Percentiles rank a stretch among this genome's conserved stretches.
Evolutionary conservation across 2,329 filamentous ascomycete species (phyloP).

Genomic region (Mariannaea elegans): DNA sequence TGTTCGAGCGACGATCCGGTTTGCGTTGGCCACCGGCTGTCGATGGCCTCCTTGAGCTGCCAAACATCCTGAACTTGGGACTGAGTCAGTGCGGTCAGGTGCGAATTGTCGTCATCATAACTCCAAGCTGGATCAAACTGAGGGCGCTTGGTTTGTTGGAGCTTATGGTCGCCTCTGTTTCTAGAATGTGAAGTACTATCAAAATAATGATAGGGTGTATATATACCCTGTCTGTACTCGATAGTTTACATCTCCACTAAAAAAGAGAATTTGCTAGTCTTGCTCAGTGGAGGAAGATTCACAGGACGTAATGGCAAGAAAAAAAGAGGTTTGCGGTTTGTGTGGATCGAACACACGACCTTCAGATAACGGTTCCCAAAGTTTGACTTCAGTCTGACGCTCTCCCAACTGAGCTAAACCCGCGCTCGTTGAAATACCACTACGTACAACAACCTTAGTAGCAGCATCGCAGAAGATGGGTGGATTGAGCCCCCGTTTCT

Average conservation of each 20-base stretch:
- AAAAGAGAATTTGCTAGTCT: too few relatives aligned
- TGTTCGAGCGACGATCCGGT: too few relatives aligned
- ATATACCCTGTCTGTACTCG: too few relatives aligned
- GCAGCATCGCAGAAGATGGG: neutral
- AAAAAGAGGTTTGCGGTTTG: slow-evolving; percentile 12
- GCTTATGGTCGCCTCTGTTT: too few relatives aligned
- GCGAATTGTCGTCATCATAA: neutral
- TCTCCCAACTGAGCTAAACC: slow-evolving; percentile 22
- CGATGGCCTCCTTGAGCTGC: neutral
- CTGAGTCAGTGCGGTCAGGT: neutral
- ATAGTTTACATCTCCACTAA: too few relatives aligned
- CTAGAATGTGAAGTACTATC: too few relatives aligned
- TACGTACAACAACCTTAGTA: neutral
- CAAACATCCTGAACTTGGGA: slow-evolving; percentile 1
- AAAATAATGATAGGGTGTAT: too few relatives aligned
- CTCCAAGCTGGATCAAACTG: neutral
- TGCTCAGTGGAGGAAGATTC: slow-evolving; percentile 56
- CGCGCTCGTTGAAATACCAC: neutral
- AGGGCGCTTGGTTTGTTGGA: neutral
- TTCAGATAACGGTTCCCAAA: too few relatives aligned
- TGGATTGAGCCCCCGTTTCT: too few relatives aligned
- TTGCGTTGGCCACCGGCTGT: too few relatives aligned
- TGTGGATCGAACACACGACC: slow-evolving; percentile 23
- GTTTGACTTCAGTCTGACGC: too few relatives aligned
- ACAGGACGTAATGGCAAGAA: neutral